Conservation (phyloP, 768 basidiomycete genomes). For the Lentinula boryana region DNA sequence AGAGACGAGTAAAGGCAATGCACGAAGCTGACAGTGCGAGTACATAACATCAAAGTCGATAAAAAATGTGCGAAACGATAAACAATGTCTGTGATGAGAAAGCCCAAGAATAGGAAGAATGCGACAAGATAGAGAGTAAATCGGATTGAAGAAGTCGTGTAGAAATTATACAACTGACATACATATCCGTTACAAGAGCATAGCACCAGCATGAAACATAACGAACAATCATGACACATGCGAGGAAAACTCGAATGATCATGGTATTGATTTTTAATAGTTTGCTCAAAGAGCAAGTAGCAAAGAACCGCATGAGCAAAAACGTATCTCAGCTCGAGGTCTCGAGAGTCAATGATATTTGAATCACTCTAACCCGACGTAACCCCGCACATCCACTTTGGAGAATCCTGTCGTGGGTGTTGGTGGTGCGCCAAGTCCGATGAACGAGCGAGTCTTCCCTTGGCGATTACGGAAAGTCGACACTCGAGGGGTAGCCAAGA, state of each 20-base stretch:
- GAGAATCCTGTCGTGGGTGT: slow-evolving; percentile 81
- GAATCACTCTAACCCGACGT: slow-evolving; percentile 45
- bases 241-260: background rate
- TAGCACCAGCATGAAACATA: background rate
- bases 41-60: background rate
- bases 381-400: slow-evolving; percentile 80
- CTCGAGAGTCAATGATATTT: background rate
- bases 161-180: background rate
- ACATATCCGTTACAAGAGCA: background rate
- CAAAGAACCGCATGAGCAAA: background rate
- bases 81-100: background rate
- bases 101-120: background rate
- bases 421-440: slow-evolving; percentile 59
- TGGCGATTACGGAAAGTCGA: slow-evolving; percentile 54
- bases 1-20: background rate
- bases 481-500: slow-evolving; percentile 57
- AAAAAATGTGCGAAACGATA: background rate
- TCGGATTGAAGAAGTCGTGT: background rate
- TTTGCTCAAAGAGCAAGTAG: background rate
- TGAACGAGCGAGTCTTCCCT: slow-evolving; percentile 68
- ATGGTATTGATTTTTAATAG: background rate
- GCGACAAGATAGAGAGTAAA: background rate
- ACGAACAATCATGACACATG: background rate
- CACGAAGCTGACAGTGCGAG: background rate
- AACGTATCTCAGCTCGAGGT: background rate